phyloP scores from a whole-genome alignment of 495 filamentous ascomycete species.

The Parathielavia appendiculata region DNA sequence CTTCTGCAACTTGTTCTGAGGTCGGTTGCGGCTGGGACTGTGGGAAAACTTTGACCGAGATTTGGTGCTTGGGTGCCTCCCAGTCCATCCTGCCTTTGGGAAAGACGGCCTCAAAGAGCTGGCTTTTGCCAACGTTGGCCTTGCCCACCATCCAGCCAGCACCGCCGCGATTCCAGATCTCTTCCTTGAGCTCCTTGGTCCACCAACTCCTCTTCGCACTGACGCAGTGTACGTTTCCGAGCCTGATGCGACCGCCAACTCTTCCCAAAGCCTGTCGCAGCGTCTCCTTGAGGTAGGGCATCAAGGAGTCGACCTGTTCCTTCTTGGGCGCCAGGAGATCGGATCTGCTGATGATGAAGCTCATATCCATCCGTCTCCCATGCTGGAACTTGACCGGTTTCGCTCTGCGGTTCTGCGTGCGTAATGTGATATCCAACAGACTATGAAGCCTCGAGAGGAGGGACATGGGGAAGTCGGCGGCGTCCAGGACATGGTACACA shows the following conservation, averaged over 20 bases:
- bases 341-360: constrained; percentile 83
- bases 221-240: constrained; percentile 81
- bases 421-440: constrained; percentile 56
- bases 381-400: constrained; percentile 55
- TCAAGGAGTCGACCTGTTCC: constrained; percentile 71
- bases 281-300: constrained; percentile 71
- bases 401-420: constrained; percentile 71
- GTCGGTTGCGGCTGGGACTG: constrained; percentile 12
- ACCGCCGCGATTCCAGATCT: constrained; percentile 72
- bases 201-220: constrained; percentile 82
- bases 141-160: constrained; percentile 98
- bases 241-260: constrained; percentile 54
- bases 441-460: constrained; percentile 57
- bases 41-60: constrained; percentile 29
- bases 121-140: constrained; percentile 94
- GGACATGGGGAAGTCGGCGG: constrained; percentile 94
- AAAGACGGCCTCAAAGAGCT: constrained; percentile 76
- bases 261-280: constrained; percentile 67
- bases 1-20: constrained; percentile 4
- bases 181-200: constrained; percentile 78
- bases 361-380: constrained; percentile 62
- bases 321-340: constrained; percentile 79
- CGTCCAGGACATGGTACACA: constrained; percentile 95
- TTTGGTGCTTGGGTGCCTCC: constrained; percentile 31
- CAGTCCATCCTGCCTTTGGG: constrained; percentile 66